phyloP scores from a whole-genome alignment of 805 yeast genomes.

The Myxozyma neotropica region DNA sequence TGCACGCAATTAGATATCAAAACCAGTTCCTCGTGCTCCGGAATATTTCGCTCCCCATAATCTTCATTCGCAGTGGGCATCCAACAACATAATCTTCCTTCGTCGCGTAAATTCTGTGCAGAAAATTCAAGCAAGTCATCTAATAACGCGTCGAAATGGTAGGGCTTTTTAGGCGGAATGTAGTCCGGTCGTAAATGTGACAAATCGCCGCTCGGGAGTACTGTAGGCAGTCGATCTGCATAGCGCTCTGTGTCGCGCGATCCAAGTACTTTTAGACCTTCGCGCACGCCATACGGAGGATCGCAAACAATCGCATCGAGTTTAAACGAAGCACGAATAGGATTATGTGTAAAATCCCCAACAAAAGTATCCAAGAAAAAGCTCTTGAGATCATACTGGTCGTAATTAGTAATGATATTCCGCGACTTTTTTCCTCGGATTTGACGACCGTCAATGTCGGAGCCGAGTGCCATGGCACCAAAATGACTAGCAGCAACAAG shows the following conservation, averaged over 20 bases:
- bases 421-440: conserved; percentile 66
- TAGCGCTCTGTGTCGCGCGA: conserved; percentile 70
- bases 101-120: conserved; percentile 65
- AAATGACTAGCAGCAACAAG: conserved; percentile 82
- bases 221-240: conserved; percentile 49
- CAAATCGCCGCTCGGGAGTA: conserved; percentile 29
- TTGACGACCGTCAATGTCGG: conserved; percentile 87
- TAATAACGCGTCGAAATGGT: conserved; percentile 72
- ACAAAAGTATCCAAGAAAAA: conserved; percentile 74
- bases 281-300: conserved; percentile 97
- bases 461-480: conserved; percentile 70
- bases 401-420: conserved; percentile 64
- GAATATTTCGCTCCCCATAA: conserved; percentile 65
- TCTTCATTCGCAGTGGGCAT: conserved; percentile 96
- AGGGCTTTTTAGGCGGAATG: conserved; percentile 90
- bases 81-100: conserved; percentile 91
- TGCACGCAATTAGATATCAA: conserved; percentile 77
- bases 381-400: conserved; percentile 63
- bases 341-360: conserved; percentile 94
- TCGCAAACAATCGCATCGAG: conserved; percentile 89
- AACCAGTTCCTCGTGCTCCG: conserved; percentile 74
- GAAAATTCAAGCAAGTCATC: conserved; percentile 79
- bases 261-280: conserved; percentile 91
- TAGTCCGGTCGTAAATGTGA: conserved; percentile 62
- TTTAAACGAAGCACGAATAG: conserved; percentile 61